Conservation (phyloP, 75 land plant species). For the Chamaecyparis obtusa region DNA sequence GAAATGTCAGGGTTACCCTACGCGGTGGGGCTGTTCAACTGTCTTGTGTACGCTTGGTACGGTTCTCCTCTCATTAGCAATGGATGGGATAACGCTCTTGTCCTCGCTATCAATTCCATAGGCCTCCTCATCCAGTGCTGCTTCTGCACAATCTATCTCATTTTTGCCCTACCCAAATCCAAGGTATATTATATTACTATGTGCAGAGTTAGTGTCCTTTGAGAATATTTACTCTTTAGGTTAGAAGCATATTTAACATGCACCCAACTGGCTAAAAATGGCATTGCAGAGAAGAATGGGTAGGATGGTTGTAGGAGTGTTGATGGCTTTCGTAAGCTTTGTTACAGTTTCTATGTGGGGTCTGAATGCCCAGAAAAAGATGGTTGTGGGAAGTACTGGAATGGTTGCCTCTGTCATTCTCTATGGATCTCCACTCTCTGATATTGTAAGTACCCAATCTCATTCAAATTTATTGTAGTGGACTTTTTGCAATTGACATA, state of each 20-base stretch:
- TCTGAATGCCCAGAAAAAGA: neutral
- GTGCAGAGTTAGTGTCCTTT: too few relatives aligned
- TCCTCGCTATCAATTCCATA: conserved; percentile 61
- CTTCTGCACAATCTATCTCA: conserved; percentile 47
- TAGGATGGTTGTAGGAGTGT: neutral
- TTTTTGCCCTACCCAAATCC: conserved; percentile 26
- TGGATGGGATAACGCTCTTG: conserved; percentile 47
- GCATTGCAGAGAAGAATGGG: neutral
- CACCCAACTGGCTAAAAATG: neutral
- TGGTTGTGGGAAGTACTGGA: neutral
- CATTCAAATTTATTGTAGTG: neutral
- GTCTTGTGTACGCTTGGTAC: conserved; percentile 68
- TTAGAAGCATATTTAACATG: too few relatives aligned
- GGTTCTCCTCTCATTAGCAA: conserved; percentile 60
- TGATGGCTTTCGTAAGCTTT: neutral
- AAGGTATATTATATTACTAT: conserved; percentile 22
- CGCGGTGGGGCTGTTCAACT: conserved; percentile 64
- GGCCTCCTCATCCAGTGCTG: conserved; percentile 51
- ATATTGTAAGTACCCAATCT: neutral
- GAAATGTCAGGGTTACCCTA: conserved; percentile 75
- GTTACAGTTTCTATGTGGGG: neutral
- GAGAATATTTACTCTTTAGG: too few relatives aligned
- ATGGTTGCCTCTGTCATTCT: neutral
- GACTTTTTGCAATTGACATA: neutral
- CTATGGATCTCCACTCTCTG: neutral